Percentiles rank a stretch among this genome's conserved stretches.
These are phyloP conservation scores for Sugiyamaella valdiviana DNA, from an alignment of 805 yeast genomes.

Conservation along the genomic window DNA sequence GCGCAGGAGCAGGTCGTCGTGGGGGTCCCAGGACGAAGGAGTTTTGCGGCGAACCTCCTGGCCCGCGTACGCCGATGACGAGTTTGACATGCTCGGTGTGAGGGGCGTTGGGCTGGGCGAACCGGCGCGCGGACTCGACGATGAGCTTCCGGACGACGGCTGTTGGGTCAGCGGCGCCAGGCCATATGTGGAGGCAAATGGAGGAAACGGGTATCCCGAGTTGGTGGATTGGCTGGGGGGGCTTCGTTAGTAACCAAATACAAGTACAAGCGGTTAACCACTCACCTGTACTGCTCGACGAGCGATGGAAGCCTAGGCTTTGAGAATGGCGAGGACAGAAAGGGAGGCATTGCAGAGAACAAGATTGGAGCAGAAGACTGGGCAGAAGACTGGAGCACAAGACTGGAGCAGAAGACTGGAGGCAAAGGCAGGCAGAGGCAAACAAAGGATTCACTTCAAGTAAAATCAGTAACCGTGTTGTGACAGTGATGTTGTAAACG, in stretches of 20 bases:
- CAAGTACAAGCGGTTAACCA: too few relatives aligned
- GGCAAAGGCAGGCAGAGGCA: too few relatives aligned
- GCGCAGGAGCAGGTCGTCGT: conserved; percentile 64
- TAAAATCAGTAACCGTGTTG: too few relatives aligned
- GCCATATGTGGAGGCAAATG: neutral
- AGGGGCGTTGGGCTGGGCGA: neutral
- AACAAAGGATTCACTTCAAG: too few relatives aligned
- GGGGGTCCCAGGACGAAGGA: conserved; percentile 71
- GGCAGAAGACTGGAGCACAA: too few relatives aligned
- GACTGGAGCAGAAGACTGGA: too few relatives aligned
- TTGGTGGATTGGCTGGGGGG: neutral
- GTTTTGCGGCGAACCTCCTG: conserved; percentile 24
- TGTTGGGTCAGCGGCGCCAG: neutral
- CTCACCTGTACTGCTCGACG: neutral
- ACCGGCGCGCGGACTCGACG: neutral
- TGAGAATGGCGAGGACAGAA: neutral
- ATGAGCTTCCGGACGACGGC: neutral
- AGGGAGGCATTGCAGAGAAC: neutral
- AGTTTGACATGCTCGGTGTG: neutral
- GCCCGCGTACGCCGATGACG: neutral
- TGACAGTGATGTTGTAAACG: too few relatives aligned
- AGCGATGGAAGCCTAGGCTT: neutral
- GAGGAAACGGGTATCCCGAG: neutral
- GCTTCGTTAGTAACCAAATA: neutral
- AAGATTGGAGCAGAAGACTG: neutral